phyloP scores from a whole-genome alignment of 2,329 filamentous ascomycete species.

The Chaetomiaceae sp. region DNA sequence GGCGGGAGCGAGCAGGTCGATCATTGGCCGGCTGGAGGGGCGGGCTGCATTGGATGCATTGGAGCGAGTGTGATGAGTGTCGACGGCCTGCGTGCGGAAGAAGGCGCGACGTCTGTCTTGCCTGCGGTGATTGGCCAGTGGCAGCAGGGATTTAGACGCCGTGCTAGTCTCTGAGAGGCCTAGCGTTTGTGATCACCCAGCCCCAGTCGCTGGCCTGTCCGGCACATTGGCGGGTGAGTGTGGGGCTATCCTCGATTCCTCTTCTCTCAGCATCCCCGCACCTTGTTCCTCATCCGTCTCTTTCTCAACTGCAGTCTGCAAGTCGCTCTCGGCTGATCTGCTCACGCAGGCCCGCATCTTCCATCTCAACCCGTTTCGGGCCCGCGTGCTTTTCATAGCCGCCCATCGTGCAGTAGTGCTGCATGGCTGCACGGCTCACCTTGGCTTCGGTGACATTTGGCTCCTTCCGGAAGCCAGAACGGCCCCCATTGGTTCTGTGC shows the following conservation, averaged over 20 bases:
- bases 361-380: neutral
- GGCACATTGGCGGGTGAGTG: constrained; percentile 5
- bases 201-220: neutral
- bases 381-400: constrained; percentile 32
- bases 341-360: neutral
- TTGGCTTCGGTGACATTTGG: constrained; percentile 22
- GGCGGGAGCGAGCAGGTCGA: constrained; percentile 10
- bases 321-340: constrained; percentile 24
- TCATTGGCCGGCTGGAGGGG: constrained; percentile 20
- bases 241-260: neutral
- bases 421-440: constrained; percentile 21
- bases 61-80: constrained; percentile 28
- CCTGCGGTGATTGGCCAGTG: constrained; percentile 28
- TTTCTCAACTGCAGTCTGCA: constrained; percentile 14
- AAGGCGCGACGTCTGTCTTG: constrained; percentile 14
- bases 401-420: constrained; percentile 36
- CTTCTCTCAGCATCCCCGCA: neutral
- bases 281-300: too few species aligned
- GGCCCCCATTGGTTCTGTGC: constrained; percentile 26
- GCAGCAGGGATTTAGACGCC: constrained; percentile 36
- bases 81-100: constrained; percentile 6
- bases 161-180: constrained; percentile 28
- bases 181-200: constrained; percentile 26
- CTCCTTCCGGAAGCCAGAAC: constrained; percentile 8
- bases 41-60: constrained; percentile 24